Percentiles rank a stretch among this genome's conserved stretches.
Conservation (phyloP, 768 basidiomycete species). For the Suillus plorans region DNA sequence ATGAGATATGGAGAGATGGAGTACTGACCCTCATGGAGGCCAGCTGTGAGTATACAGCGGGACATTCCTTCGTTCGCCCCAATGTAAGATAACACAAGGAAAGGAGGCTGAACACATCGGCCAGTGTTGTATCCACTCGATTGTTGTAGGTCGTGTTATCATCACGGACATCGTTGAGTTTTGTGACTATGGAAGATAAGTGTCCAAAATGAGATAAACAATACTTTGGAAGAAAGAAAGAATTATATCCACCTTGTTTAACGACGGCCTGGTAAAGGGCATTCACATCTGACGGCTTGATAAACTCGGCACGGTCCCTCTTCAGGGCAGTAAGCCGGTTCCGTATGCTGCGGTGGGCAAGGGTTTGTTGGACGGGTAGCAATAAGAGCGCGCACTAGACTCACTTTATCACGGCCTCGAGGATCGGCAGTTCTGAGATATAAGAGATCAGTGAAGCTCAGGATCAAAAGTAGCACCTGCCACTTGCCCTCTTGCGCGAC, state of each 20-base stretch:
- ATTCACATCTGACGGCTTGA: conserved; percentile 92
- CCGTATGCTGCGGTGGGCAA: conserved; percentile 64
- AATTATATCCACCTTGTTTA: conserved; percentile 71
- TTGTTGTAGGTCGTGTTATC: conserved; percentile 77
- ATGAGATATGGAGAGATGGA: conserved; percentile 8
- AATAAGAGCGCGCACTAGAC: conserved; percentile 25
- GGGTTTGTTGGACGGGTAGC: conserved; percentile 23
- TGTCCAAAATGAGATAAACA: neutral
- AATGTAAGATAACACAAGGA: conserved; percentile 98
- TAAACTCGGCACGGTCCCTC: conserved; percentile 90
- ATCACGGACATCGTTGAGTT: conserved; percentile 87
- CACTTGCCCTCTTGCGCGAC: conserved; percentile 78
- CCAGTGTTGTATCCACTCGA: conserved; percentile 90
- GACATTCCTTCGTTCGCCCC: conserved; percentile 91
- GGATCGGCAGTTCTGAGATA: conserved; percentile 80
- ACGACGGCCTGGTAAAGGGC: conserved; percentile 90
- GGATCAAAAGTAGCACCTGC: conserved; percentile 14
- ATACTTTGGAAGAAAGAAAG: neutral
- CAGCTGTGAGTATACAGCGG: conserved; percentile 94
- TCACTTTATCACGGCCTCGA: conserved; percentile 92
- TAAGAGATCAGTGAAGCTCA: conserved; percentile 20
- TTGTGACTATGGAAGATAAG: conserved; percentile 61
- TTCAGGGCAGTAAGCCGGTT: conserved; percentile 93
- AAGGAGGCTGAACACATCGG: conserved; percentile 93
- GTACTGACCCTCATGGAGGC: conserved; percentile 91